These are phyloP conservation scores for Brassica carinata DNA, from an alignment of 345 rosid genomes.

Conservation along the genomic window DNA sequence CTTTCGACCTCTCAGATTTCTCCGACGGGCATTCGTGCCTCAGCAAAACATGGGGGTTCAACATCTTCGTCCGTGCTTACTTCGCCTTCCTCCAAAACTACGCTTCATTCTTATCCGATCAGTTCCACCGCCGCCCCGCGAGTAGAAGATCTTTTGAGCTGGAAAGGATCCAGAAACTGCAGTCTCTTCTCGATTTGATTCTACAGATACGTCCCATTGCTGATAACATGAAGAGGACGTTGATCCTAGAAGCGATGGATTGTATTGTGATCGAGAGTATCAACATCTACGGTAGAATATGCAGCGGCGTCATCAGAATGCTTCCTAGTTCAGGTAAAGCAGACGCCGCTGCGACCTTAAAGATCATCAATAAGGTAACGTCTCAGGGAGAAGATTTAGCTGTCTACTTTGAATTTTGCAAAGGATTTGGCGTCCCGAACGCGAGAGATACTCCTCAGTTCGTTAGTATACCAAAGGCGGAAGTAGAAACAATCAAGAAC, in stretches of 20 bases:
- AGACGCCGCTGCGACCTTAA: conserved; percentile 53
- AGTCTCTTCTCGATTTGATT: conserved; percentile 59
- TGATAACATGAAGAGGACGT: conserved; percentile 49
- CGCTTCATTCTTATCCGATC: conserved; percentile 42
- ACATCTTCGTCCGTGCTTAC: conserved; percentile 62
- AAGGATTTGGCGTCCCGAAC: conserved; percentile 51
- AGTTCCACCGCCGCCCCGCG: background rate
- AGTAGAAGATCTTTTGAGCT: conserved; percentile 33
- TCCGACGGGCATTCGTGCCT: conserved; percentile 49
- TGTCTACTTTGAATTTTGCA: conserved; percentile 56
- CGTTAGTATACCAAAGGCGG: conserved; percentile 50
- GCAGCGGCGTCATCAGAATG: conserved; percentile 45
- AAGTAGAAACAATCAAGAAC: conserved; percentile 50
- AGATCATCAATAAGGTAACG: conserved; percentile 49
- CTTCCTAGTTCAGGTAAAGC: conserved; percentile 36
- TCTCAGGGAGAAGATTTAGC: conserved; percentile 57
- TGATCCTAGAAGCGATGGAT: conserved; percentile 82
- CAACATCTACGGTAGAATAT: conserved; percentile 60
- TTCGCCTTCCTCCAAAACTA: conserved; percentile 62
- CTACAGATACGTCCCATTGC: conserved; percentile 58
- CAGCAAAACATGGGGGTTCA: conserved; percentile 56
- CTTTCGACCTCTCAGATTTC: conserved; percentile 74
- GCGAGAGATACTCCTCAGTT: conserved; percentile 51
- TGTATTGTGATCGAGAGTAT: conserved; percentile 63
- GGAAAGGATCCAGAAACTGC: conserved; percentile 48